These are phyloP conservation scores for Diaporthe citriasiana DNA, from an alignment of 2,329 filamentous ascomycete species.

Conservation along the genomic window DNA sequence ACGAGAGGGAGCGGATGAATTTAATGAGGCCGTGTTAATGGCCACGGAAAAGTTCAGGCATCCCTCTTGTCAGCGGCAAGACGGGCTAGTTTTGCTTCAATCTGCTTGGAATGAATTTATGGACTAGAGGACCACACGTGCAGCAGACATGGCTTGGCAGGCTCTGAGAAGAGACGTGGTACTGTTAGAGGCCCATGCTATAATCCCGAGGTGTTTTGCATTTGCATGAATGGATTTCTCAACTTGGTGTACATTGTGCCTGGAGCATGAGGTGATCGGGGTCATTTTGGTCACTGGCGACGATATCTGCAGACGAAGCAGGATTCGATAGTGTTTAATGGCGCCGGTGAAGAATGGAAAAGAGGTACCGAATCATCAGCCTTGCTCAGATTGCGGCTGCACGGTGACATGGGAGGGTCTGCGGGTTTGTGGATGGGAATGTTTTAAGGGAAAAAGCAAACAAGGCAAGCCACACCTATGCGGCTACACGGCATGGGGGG, in stretches of 20 bases:
- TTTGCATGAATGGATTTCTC: slow-evolving; percentile 10
- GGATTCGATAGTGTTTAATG: slow-evolving; percentile 32
- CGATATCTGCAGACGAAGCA: slow-evolving; percentile 14
- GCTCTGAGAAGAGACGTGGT: neutral
- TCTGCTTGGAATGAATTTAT: neutral
- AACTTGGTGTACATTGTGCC: slow-evolving; percentile 1
- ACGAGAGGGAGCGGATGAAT: neutral
- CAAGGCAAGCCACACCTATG: neutral
- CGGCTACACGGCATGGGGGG: slow-evolving; percentile 20
- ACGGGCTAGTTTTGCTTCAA: slow-evolving; percentile 14
- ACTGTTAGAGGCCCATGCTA: neutral
- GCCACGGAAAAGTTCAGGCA: slow-evolving; percentile 7
- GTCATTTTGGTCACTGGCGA: slow-evolving; percentile 1
- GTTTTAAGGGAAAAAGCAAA: neutral
- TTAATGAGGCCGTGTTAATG: neutral
- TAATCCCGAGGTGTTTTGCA: slow-evolving; percentile 18
- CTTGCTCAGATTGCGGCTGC: slow-evolving; percentile 20
- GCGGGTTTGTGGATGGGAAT: neutral
- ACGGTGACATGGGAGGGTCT: slow-evolving; percentile 3
- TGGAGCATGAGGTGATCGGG: slow-evolving; percentile 15
- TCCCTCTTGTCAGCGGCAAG: slow-evolving; percentile 9
- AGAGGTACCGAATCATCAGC: neutral
- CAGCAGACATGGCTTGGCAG: neutral
- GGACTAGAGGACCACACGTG: neutral
- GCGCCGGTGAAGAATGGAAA: slow-evolving; percentile 3